Evolutionary conservation across 1,284 basidiomycete genomes (phyloP).

Genomic region (Coriolopsis trogii): DNA sequence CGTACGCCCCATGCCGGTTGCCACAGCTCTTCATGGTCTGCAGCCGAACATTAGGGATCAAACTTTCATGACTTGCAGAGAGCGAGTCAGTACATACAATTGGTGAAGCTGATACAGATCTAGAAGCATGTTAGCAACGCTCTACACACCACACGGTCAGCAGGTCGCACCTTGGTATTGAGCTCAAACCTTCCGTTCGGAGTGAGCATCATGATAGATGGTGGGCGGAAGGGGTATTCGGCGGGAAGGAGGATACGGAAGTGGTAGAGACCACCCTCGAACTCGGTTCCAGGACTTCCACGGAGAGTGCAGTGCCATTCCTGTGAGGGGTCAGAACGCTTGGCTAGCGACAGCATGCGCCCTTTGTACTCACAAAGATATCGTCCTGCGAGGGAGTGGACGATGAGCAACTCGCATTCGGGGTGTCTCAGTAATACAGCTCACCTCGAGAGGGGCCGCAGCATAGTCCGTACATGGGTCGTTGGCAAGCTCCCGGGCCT

Average conservation of each 20-base stretch:
- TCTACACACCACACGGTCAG: not conserved
- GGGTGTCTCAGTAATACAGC: slow-evolving; percentile 27
- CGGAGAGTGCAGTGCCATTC: slow-evolving; percentile 98
- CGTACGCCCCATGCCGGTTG: slow-evolving; percentile 98
- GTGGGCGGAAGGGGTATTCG: slow-evolving; percentile 94
- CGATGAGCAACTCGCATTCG: slow-evolving; percentile 9
- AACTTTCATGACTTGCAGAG: not conserved
- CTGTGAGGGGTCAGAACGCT: slow-evolving; percentile 44
- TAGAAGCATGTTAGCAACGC: slow-evolving; percentile 31
- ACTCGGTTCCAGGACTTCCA: slow-evolving; percentile 86
- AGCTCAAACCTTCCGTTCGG: slow-evolving; percentile 95
- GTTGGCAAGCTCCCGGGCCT: slow-evolving; percentile 85
- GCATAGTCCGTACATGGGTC: slow-evolving; percentile 84
- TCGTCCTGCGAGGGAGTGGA: slow-evolving; percentile 56
- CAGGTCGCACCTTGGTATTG: slow-evolving; percentile 82
- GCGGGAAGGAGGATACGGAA: slow-evolving; percentile 90
- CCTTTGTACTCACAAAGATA: slow-evolving; percentile 66
- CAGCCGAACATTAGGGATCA: not conserved
- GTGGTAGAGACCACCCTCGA: slow-evolving; percentile 91
- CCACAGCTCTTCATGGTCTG: slow-evolving; percentile 91
- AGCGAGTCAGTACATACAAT: slow-evolving; percentile 56
- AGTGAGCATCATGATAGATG: slow-evolving; percentile 92
- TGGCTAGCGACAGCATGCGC: slow-evolving; percentile 7
- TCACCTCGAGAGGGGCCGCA: slow-evolving; percentile 87
- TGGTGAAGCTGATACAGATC: slow-evolving; percentile 95